Evolutionary conservation across 257 asterid species (phyloP).

Genomic region (Scutellaria galericulata): DNA sequence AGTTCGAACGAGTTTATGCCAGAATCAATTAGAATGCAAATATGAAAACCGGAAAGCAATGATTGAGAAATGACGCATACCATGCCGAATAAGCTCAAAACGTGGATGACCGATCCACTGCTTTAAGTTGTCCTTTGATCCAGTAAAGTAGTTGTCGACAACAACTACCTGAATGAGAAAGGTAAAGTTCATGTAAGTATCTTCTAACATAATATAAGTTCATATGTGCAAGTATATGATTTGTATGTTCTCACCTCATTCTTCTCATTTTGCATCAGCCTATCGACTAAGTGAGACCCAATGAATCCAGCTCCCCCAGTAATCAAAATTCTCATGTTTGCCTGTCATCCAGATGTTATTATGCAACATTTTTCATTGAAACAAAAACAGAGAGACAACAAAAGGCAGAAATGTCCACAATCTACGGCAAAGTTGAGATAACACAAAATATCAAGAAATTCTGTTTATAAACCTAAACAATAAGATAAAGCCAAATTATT

Average conservation of each 20-base stretch:
- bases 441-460: no score
- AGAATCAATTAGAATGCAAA: no score
- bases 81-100: constrained; percentile 94
- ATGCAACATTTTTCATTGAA: not conserved
- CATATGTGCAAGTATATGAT: not conserved
- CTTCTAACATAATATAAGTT: not conserved
- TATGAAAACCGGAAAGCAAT: no score
- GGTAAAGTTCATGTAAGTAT: no score
- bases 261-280: constrained; percentile 85
- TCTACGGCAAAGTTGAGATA: not conserved
- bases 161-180: constrained; percentile 67
- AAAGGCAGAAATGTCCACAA: not conserved
- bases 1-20: no score
- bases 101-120: constrained; percentile 97
- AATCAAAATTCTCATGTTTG: constrained; percentile 87
- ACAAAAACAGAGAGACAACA: not conserved
- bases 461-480: not conserved
- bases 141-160: constrained; percentile 89
- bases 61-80: constrained; percentile 31
- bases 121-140: constrained; percentile 84
- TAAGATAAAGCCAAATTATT: no score
- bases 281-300: constrained; percentile 97
- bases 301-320: constrained; percentile 99
- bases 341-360: constrained; percentile 48
- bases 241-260: constrained; percentile 63